Percentiles rank a stretch among this genome's conserved stretches.
Conservation (phyloP, 345 rosid species). For the Psidium friedrichsthalianum region DNA sequence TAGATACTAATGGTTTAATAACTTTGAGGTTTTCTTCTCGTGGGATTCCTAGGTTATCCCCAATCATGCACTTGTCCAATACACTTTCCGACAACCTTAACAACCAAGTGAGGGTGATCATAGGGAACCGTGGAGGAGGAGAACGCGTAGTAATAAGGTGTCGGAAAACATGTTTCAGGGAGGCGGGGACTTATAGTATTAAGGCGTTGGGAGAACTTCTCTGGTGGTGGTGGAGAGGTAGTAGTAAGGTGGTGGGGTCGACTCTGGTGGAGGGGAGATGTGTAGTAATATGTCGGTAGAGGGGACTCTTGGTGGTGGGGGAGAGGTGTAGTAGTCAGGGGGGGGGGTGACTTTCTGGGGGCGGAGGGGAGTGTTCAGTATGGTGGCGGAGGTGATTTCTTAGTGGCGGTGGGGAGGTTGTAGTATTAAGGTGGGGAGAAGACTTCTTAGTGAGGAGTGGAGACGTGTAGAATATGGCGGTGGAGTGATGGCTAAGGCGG, state of each 20-base stretch:
- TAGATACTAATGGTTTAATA: neutral
- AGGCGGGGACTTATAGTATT: neutral
- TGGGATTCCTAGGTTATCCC: conserved; percentile 8
- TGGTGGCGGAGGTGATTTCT: neutral
- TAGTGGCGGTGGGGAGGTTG: neutral
- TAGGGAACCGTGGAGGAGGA: neutral
- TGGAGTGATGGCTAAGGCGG: neutral
- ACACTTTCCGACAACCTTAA: conserved; percentile 28
- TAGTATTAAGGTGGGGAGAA: neutral
- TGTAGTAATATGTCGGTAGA: neutral
- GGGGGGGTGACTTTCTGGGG: neutral
- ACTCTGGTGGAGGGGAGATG: neutral
- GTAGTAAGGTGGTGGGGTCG: neutral
- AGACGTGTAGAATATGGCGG: neutral
- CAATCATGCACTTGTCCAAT: conserved; percentile 7
- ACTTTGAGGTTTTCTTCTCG: conserved; percentile 20
- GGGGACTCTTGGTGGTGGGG: neutral
- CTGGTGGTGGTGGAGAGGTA: neutral
- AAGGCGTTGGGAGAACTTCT: neutral
- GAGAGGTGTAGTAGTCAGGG: neutral
- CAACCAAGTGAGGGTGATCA: conserved; percentile 2
- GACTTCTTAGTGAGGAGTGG: neutral
- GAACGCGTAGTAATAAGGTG: neutral
- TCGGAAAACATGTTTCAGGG: neutral
- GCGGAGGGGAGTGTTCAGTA: neutral